phyloP scores from a whole-genome alignment of 2,329 filamentous ascomycete genomes.

The Samsoniella hepiali region DNA sequence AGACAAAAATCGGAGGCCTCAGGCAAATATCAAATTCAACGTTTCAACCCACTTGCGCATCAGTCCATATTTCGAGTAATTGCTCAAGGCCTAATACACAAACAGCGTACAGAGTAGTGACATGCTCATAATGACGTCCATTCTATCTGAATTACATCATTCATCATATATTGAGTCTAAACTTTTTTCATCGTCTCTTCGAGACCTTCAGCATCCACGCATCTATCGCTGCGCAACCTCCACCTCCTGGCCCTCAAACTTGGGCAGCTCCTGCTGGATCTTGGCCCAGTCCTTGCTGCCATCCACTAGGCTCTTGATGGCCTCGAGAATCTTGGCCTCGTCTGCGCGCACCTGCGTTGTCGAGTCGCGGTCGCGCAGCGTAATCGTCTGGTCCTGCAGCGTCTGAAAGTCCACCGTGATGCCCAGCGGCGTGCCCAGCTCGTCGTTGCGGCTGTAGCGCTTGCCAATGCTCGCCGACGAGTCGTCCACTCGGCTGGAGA shows the following conservation, averaged over 20 bases:
- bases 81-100: background rate
- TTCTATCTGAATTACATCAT: background rate
- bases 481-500: constrained; percentile 85
- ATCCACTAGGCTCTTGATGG: constrained; percentile 56
- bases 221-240: constrained; percentile 39
- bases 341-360: constrained; percentile 86
- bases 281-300: constrained; percentile 61
- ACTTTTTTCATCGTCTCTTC: background rate
- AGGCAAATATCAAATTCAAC: background rate
- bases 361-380: constrained; percentile 84
- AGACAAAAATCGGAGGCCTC: background rate
- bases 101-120: background rate
- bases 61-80: background rate
- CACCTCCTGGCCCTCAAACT: constrained; percentile 75
- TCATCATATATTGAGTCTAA: constrained; percentile 19
- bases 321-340: constrained; percentile 74
- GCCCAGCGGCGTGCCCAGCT: constrained; percentile 89
- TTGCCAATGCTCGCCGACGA: constrained; percentile 91
- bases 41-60: no score
- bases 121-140: background rate
- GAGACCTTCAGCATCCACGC: background rate
- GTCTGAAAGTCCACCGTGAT: constrained; percentile 97
- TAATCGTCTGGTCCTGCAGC: constrained; percentile 80
- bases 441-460: constrained; percentile 91
- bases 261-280: constrained; percentile 72